phyloP scores from a whole-genome alignment of 2,329 filamentous ascomycete genomes.

The Incumbomyces delicatus region DNA sequence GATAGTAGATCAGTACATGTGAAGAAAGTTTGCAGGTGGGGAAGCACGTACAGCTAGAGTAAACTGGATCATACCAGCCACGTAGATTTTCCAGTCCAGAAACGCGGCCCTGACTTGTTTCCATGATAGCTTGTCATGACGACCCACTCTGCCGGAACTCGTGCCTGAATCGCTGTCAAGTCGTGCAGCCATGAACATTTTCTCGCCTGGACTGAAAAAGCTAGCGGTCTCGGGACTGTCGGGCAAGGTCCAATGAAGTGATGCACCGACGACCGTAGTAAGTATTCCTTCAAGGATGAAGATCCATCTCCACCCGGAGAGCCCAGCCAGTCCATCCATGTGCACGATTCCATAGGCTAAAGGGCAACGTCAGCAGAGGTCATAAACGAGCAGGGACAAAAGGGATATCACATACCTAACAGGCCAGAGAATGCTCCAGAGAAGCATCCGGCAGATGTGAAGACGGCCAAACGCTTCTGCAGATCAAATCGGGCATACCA shows the following conservation, averaged over 20 bases:
- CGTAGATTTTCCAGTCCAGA: background rate
- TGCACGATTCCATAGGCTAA: conserved; percentile 43
- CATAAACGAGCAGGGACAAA: conserved; percentile 33
- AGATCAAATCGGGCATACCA: conserved; percentile 37
- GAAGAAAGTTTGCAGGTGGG: conserved; percentile 58
- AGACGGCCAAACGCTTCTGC: conserved; percentile 35
- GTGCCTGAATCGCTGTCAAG: conserved; percentile 20
- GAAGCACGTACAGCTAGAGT: conserved; percentile 29
- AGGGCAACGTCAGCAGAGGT: conserved; percentile 39
- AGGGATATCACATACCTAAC: conserved; percentile 26
- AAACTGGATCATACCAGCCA: background rate
- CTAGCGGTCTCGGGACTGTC: conserved; percentile 18
- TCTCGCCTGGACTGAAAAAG: conserved; percentile 10
- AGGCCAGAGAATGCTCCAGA: conserved; percentile 44
- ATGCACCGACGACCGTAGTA: conserved; percentile 32
- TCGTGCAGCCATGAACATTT: conserved; percentile 26
- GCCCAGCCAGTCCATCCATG: conserved; percentile 40
- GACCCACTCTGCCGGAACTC: background rate
- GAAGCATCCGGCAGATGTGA: conserved; percentile 38
- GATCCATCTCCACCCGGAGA: conserved; percentile 36
- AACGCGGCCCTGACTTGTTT: background rate
- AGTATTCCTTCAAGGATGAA: conserved; percentile 41
- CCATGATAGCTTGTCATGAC: background rate
- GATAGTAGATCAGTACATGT: too few relatives aligned
- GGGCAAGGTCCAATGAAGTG: conserved; percentile 32